Evolutionary conservation across 2,329 filamentous ascomycete species (phyloP), one percentile per base, ranked within the genome.

Genomic region (Ilyonectria mors-panacis): DNA sequence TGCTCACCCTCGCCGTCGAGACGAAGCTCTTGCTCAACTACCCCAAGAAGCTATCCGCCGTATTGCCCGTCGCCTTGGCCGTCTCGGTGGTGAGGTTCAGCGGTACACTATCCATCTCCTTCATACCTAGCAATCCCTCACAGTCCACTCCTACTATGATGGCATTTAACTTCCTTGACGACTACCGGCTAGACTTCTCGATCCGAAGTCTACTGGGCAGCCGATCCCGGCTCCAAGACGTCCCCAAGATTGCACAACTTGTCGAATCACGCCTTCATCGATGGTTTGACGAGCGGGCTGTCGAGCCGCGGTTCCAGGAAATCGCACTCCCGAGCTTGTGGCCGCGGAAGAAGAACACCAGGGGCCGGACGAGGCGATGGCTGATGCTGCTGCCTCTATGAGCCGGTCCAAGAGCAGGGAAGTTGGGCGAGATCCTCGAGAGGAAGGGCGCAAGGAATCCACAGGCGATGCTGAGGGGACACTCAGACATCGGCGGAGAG

Each of bases 11-110:
- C 60, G 96, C 94, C 1, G 87, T 99, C 28, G 96, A 99, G 84
- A 99, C 96, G 3, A 97, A 96, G 75, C 85, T 99, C 69, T 87
- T 97, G 54, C 87, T 99, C 63, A 99, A 99, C 81, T 99, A 97
- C 79, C 96, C 96, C 0, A 97, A 95, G 78, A 93, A 93, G 8
- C 86, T 94, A 60, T 93, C 94, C 6, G 96, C 96, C 1, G 92
- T 98, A 8, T 85, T 99, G 1, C 96, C 96, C 3, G 95, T 99
- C 19, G 96, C 95, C 0, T 85, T 99, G 37, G 92, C 95, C 0
- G 95, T 99, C 13, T 96, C 92, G 17, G 93, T 99, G 17, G 94
- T 97, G 17, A 88, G 96, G 15, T 99, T 99, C 81, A 98, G 94
- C 54, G 96, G 96, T 47, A 99, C 96, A 0, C 84, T 99, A 19